Evolutionary conservation across 331 rosid genomes (phyloP).

Genomic region (Erythrophleum ivorense): DNA sequence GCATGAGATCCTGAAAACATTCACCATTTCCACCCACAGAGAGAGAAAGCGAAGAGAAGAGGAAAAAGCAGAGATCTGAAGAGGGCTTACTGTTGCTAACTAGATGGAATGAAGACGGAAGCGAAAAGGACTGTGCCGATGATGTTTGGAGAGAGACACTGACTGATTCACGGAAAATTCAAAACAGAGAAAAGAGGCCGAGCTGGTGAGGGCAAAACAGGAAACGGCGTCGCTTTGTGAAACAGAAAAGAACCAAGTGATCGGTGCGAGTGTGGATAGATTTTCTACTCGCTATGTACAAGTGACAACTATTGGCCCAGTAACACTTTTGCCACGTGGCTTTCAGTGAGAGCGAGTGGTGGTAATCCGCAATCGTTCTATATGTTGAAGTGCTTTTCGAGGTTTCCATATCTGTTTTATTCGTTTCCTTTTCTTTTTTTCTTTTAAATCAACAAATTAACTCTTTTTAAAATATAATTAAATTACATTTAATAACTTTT

Average conservation of each 20-base stretch:
- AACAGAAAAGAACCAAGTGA: background rate
- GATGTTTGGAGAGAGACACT: background rate
- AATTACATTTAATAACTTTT: too few species aligned
- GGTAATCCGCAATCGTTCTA: too few species aligned
- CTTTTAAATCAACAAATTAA: too few species aligned
- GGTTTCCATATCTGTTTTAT: too few species aligned
- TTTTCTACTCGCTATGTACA: too few species aligned
- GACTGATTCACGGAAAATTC: background rate
- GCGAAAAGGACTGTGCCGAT: background rate
- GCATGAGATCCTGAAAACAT: background rate
- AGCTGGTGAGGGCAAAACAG: background rate
- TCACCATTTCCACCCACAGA: background rate
- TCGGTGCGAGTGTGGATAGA: too few species aligned
- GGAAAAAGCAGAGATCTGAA: conserved; percentile 6
- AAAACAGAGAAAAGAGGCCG: background rate
- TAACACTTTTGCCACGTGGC: too few species aligned
- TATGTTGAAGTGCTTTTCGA: too few species aligned
- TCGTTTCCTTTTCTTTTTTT: too few species aligned
- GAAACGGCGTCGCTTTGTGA: background rate
- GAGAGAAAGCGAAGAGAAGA: background rate
- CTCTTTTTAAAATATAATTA: too few species aligned
- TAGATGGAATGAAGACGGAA: background rate
- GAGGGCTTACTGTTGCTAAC: background rate
- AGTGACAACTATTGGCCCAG: too few species aligned
- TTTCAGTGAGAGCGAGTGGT: too few species aligned